These are phyloP conservation scores for Daldinia decipiens DNA, from an alignment of 495 filamentous ascomycete genomes.

Conservation along the genomic window DNA sequence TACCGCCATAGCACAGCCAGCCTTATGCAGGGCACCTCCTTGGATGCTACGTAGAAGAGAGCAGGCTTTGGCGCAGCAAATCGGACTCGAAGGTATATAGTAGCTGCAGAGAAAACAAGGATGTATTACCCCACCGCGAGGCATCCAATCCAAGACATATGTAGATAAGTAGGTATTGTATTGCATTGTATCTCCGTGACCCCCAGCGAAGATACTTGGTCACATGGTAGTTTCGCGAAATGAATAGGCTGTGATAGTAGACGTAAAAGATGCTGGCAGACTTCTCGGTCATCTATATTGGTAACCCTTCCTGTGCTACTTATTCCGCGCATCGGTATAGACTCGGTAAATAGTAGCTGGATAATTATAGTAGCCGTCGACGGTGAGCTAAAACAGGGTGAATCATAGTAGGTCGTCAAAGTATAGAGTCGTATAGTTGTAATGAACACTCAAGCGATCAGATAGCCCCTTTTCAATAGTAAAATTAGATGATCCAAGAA, in stretches of 20 bases:
- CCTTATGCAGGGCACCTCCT: conserved; percentile 38
- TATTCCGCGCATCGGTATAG: conserved; percentile 2
- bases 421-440: neutral
- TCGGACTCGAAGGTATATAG: conserved; percentile 11
- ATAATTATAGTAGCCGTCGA: conserved; percentile 26
- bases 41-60: conserved; percentile 19
- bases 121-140: conserved; percentile 20
- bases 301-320: conserved; percentile 33
- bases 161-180: neutral
- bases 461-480: neutral
- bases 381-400: neutral
- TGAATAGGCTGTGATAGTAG: conserved; percentile 15
- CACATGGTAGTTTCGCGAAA: conserved; percentile 5
- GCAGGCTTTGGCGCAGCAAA: conserved; percentile 9
- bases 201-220: conserved; percentile 10
- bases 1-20: conserved; percentile 21
- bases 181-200: conserved; percentile 11
- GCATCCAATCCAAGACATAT: conserved; percentile 1
- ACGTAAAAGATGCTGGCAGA: conserved; percentile 4
- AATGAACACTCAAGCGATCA: neutral
- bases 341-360: conserved; percentile 6
- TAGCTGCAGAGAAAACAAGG: conserved; percentile 22
- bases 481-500: neutral
- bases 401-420: neutral
- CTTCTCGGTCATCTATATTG: conserved; percentile 28